Conservation (phyloP, 2,329 filamentous ascomycete genomes). For the Celoporthe dispersa region DNA sequence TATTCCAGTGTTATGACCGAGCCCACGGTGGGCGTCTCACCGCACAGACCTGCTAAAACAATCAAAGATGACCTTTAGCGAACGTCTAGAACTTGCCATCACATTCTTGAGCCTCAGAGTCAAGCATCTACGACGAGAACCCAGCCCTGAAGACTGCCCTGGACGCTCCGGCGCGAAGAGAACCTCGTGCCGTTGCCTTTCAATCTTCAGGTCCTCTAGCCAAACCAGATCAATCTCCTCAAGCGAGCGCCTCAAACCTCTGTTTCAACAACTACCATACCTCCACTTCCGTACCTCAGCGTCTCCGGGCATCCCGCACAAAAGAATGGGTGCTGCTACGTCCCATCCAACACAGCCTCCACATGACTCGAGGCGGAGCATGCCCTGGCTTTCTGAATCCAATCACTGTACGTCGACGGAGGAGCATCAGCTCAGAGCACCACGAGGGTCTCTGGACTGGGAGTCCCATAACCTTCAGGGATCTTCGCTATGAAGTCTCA, state of each 20-base stretch:
- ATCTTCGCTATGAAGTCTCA: slow-evolving; percentile 6
- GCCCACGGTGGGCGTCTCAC: too few relatives aligned
- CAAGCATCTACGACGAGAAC: too few relatives aligned
- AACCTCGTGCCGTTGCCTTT: not conserved
- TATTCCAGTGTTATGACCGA: not conserved
- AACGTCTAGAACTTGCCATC: not conserved
- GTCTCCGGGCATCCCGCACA: too few relatives aligned
- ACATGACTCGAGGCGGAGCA: not conserved
- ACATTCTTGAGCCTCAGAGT: not conserved
- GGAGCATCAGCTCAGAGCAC: not conserved
- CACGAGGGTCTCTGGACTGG: too few relatives aligned
- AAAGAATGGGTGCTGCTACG: not conserved
- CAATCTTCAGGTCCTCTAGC: not conserved
- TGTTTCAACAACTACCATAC: not conserved
- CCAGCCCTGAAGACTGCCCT: not conserved
- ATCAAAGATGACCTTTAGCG: not conserved
- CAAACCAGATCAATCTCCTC: not conserved
- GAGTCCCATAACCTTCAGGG: not conserved
- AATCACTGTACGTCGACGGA: not conserved
- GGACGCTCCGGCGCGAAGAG: not conserved
- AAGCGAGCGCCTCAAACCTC: not conserved
- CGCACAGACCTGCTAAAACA: not conserved
- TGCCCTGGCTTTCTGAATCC: not conserved
- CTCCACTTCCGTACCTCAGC: not conserved
- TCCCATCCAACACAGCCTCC: not conserved